Conservation (phyloP, 495 filamentous ascomycete genomes). For the Hypoxylon fuscum region DNA sequence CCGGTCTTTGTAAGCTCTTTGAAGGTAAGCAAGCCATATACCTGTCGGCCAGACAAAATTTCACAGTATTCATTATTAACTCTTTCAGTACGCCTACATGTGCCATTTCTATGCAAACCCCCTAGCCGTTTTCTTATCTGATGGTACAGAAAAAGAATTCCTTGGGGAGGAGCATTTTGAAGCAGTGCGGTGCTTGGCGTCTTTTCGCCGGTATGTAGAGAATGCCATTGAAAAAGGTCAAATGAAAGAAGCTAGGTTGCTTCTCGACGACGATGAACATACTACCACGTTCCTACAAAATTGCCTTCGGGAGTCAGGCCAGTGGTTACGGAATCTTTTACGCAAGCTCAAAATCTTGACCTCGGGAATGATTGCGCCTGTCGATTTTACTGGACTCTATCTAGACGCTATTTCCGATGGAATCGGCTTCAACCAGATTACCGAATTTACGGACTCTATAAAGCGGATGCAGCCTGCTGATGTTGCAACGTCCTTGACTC, state of each 20-base stretch:
- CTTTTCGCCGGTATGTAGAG: slow-evolving; percentile 70
- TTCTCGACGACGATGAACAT: slow-evolving; percentile 53
- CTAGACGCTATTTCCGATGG: slow-evolving; percentile 48
- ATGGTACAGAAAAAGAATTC: slow-evolving; percentile 46
- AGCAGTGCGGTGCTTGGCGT: slow-evolving; percentile 78
- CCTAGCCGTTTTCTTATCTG: slow-evolving; percentile 71
- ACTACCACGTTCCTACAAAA: slow-evolving; percentile 32
- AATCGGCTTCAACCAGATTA: slow-evolving; percentile 42
- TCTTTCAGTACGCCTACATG: slow-evolving; percentile 86
- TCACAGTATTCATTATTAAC: slow-evolving; percentile 10
- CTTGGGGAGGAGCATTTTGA: slow-evolving; percentile 71
- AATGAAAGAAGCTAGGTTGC: slow-evolving; percentile 44
- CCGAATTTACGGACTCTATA: slow-evolving; percentile 49
- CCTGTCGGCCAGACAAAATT: background rate
- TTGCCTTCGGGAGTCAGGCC: slow-evolving; percentile 32
- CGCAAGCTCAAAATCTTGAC: slow-evolving; percentile 39
- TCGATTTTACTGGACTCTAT: slow-evolving; percentile 51
- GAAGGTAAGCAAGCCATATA: slow-evolving; percentile 66
- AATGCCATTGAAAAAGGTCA: slow-evolving; percentile 46
- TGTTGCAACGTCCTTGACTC: slow-evolving; percentile 46
- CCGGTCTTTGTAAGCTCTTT: slow-evolving; percentile 79
- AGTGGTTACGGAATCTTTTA: slow-evolving; percentile 29
- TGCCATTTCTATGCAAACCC: slow-evolving; percentile 94
- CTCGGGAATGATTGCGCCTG: slow-evolving; percentile 11
- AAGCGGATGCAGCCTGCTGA: slow-evolving; percentile 54